A percentile compares a stretch with the other conserved stretches of the same genome.
Conservation (phyloP, 2,329 filamentous ascomycete genomes). For the Atkinsonella texensis region DNA sequence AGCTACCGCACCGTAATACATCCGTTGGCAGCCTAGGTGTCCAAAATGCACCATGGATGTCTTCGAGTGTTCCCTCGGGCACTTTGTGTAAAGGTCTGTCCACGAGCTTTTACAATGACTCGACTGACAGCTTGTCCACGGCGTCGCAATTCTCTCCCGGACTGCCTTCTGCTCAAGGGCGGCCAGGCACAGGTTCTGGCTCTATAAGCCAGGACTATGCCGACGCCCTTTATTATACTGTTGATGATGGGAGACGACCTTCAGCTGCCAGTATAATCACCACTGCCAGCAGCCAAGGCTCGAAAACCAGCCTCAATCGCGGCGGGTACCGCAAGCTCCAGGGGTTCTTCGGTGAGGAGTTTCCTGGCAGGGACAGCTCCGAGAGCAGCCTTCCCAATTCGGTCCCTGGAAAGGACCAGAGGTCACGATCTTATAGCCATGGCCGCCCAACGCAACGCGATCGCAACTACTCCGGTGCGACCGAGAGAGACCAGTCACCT, state of each 20-base stretch:
- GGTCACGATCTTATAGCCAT: conserved; percentile 51
- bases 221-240: conserved; percentile 44
- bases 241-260: conserved; percentile 69
- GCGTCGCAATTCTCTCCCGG: conserved; percentile 58
- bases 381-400: conserved; percentile 51
- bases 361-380: conserved; percentile 60
- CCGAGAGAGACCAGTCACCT: conserved; percentile 65
- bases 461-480: conserved; percentile 69
- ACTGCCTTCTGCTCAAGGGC: conserved; percentile 37
- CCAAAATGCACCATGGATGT: conserved; percentile 49
- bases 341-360: conserved; percentile 88
- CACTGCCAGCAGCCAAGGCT: conserved; percentile 74
- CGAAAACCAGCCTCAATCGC: conserved; percentile 58
- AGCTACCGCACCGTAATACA: conserved; percentile 34
- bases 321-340: conserved; percentile 73
- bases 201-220: conserved; percentile 40
- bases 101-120: conserved; percentile 63
- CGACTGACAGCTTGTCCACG: conserved; percentile 54
- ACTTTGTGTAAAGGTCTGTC: conserved; percentile 26
- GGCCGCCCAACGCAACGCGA: conserved; percentile 48
- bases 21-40: conserved; percentile 38
- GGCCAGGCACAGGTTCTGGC: conserved; percentile 16
- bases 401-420: conserved; percentile 42
- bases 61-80: conserved; percentile 24
- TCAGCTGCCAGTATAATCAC: conserved; percentile 74